These are phyloP conservation scores for Paecilomyces sp. DNA, from an alignment of 2,329 filamentous ascomycete species.

Conservation along the genomic window DNA sequence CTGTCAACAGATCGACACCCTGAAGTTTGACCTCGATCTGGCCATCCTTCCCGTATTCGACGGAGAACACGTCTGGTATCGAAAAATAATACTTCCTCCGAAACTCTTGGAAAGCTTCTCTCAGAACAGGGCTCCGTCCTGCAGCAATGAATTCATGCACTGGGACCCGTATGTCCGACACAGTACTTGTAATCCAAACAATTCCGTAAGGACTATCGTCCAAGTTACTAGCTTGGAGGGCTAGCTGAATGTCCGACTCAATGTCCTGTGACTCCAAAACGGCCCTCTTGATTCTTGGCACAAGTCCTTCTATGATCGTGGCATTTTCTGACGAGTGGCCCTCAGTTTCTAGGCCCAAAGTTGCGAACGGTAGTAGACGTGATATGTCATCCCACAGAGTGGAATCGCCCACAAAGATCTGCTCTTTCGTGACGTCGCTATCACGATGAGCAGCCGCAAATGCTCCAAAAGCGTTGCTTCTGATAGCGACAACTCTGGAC, in stretches of 20 bases:
- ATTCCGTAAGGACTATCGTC: conserved; percentile 19
- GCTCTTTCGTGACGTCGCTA: conserved; percentile 68
- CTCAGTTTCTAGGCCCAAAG: conserved; percentile 45
- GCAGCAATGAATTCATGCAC: conserved; percentile 75
- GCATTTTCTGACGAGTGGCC: conserved; percentile 30
- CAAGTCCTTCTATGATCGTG: conserved; percentile 9
- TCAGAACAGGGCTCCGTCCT: conserved; percentile 64
- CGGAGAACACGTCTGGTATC: conserved; percentile 53
- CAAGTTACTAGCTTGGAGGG: conserved; percentile 17
- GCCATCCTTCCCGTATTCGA: conserved; percentile 46
- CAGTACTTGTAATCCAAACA: conserved; percentile 45
- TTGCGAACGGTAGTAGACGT: conserved; percentile 60
- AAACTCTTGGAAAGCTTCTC: conserved; percentile 54
- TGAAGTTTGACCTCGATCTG: conserved; percentile 58
- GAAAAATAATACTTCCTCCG: conserved; percentile 48
- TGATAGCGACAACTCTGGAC: conserved; percentile 73
- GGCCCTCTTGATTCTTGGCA: conserved; percentile 29
- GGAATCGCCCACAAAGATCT: conserved; percentile 60
- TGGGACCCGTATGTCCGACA: conserved; percentile 66
- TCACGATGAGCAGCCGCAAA: conserved; percentile 84
- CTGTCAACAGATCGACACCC: conserved; percentile 65
- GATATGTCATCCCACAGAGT: conserved; percentile 68
- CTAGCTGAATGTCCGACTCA: conserved; percentile 30
- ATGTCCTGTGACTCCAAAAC: conserved; percentile 39
- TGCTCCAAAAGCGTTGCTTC: conserved; percentile 82